Percentiles rank a stretch among this genome's conserved stretches.
Conservation (phyloP, 2,329 filamentous ascomycete species). For the Periconia macrospinosa region DNA sequence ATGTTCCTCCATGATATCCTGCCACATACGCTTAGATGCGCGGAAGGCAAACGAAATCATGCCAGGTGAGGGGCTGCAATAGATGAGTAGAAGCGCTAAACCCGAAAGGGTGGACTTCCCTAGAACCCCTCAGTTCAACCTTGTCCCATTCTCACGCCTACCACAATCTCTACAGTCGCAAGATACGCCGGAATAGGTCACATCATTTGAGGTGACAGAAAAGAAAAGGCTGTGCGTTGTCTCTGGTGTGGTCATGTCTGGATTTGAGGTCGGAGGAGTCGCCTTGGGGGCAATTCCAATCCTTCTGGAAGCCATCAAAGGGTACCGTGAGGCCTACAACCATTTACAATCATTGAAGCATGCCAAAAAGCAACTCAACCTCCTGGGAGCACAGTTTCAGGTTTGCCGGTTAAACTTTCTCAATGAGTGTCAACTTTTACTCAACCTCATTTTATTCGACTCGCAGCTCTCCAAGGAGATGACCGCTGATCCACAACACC, state of each 20-base stretch:
- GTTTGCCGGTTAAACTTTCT: conserved; percentile 8
- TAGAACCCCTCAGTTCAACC: neutral
- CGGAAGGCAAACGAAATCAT: no score
- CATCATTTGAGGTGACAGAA: no score
- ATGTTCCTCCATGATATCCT: no score
- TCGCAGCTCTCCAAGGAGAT: conserved; percentile 1
- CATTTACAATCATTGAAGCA: conserved; percentile 4
- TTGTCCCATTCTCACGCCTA: neutral
- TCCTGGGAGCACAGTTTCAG: conserved; percentile 3
- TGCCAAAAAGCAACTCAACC: conserved; percentile 1
- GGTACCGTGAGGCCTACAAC: conserved; percentile 3
- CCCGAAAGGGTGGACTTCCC: no score
- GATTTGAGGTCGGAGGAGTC: conserved; percentile 3
- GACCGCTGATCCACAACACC: conserved; percentile 1
- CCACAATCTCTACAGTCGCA: neutral
- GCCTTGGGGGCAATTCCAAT: conserved; percentile 3
- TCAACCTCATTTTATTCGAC: conserved; percentile 2
- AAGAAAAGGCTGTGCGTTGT: no score
- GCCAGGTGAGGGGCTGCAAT: no score
- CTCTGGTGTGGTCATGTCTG: neutral
- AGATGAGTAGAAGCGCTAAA: neutral
- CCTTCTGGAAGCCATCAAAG: conserved; percentile 5
- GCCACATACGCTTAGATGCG: no score
- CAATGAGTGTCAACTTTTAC: conserved; percentile 4
- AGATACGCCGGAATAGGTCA: no score